phyloP scores from a whole-genome alignment of 2,329 filamentous ascomycete genomes.

The Gliomastix tumulicola region DNA sequence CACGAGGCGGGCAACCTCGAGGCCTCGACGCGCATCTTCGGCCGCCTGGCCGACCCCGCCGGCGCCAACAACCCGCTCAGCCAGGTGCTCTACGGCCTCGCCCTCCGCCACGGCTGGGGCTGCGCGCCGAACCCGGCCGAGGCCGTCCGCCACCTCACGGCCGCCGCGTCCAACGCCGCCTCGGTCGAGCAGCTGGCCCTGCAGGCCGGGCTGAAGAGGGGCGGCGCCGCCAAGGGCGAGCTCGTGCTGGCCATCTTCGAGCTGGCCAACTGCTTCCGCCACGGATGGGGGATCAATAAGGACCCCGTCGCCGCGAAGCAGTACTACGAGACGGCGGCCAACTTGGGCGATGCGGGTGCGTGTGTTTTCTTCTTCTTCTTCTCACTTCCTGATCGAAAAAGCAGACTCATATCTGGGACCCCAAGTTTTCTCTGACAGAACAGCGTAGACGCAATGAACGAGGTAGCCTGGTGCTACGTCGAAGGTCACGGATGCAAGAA shows the following conservation, averaged over 20 bases:
- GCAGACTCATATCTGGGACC: not conserved
- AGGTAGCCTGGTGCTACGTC: conserved; percentile 90
- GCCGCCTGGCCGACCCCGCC: conserved; percentile 70
- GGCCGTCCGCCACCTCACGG: conserved; percentile 78
- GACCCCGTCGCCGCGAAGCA: conserved; percentile 81
- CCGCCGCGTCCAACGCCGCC: conserved; percentile 85
- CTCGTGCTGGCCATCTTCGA: conserved; percentile 95
- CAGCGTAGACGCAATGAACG: conserved; percentile 83
- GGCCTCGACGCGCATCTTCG: conserved; percentile 79
- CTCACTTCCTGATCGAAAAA: not conserved
- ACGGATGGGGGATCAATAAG: conserved; percentile 87
- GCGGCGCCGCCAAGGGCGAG: conserved; percentile 91
- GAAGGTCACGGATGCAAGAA: conserved; percentile 97
- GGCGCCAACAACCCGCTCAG: conserved; percentile 89
- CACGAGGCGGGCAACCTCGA: conserved; percentile 80
- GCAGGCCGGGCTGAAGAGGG: conserved; percentile 81
- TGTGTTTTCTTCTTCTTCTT: conserved; percentile 7
- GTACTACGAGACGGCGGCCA: conserved; percentile 97
- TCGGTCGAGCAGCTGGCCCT: conserved; percentile 80
- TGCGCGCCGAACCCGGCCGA: conserved; percentile 63
- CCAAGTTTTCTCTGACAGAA: not conserved
- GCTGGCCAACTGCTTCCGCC: conserved; percentile 83
- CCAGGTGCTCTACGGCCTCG: conserved; percentile 92
- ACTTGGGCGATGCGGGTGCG: conserved; percentile 79
- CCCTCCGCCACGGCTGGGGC: conserved; percentile 92